Evolutionary conservation across 208 protist genomes (phyloP).

Genomic region (Crithidia fasciculata): DNA sequence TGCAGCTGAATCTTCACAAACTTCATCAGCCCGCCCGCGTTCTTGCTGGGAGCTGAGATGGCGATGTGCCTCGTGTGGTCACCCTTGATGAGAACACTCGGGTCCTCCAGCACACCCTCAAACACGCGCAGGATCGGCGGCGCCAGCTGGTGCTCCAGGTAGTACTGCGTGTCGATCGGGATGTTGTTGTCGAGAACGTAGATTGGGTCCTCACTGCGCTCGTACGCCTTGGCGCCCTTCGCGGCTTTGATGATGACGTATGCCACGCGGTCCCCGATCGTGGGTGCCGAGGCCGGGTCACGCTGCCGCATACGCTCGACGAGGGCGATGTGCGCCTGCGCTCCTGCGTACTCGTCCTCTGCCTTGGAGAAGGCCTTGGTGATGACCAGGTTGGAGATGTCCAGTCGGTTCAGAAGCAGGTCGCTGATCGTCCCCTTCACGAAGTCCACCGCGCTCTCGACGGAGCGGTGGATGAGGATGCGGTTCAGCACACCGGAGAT

Average conservation of each 20-base stretch:
- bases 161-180: conserved; percentile 89
- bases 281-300: conserved; percentile 83
- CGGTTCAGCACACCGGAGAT: conserved; percentile 87
- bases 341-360: conserved; percentile 94
- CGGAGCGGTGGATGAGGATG: conserved; percentile 85
- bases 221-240: conserved; percentile 95
- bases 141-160: conserved; percentile 89
- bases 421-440: conserved; percentile 90
- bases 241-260: conserved; percentile 87
- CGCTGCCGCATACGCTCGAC: conserved; percentile 88
- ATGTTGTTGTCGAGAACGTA: conserved; percentile 95
- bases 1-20: conserved; percentile 96
- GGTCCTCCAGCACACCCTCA: conserved; percentile 97
- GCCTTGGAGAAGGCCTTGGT: conserved; percentile 93
- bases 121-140: conserved; percentile 88
- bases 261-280: conserved; percentile 84
- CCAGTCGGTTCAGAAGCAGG: conserved; percentile 82
- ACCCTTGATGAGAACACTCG: conserved; percentile 89
- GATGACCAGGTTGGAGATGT: conserved; percentile 88
- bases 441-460: conserved; percentile 91
- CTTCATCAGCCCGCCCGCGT: conserved; percentile 96
- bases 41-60: conserved; percentile 93
- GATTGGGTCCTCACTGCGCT: conserved; percentile 99
- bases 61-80: conserved; percentile 98
- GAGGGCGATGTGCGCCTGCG: conserved; percentile 83